Evolutionary conservation across 768 basidiomycete genomes (phyloP), one percentile per base, ranked within the genome.

Genomic region (Trametes meyenii): DNA sequence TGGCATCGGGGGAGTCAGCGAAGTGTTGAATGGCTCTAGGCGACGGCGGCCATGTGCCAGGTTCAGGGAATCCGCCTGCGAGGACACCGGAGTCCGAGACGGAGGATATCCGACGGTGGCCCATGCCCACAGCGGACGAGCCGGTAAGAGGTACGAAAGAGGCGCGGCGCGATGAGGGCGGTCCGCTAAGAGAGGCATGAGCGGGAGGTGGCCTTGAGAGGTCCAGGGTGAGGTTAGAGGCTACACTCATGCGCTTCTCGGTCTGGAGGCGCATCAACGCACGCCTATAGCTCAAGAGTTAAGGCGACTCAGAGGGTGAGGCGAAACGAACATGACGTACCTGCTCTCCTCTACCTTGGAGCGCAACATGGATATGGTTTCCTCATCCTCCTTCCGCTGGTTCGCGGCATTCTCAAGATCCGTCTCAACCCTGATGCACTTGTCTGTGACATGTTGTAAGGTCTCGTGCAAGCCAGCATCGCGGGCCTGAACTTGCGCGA

Each of bases 341-440:
- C 92, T 83, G 79, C 90, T 92, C 73, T 94, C 92, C 68, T 94
- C 92, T 3, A 94, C 90, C 72, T 93, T 94, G n/a, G 84, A 79
- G 38, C 92, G 83, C 51, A 94, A 76, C 73, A 94, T 75, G 2
- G 78, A 74, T 50, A 94, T 90, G 39, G 89, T 86, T 61, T 92
- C 86, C 68, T 90, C 90, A 57, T 92, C 88, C 49, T 93, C 91
- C 60, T 79, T 83, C 50, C 58, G 67, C 63, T 73, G 77, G 19
- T 75, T 69, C 29, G 62, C 70, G 3, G 71, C 72, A 49, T 77
- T 78, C 69, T 83, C 79, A 5, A 90, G 77, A 45, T 85, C 80
- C 58, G 83, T 83, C 65, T 89, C 86, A 58, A 84, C 73, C 6
- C 69, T 68, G 23, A 84, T 80, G 26, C 84, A 87, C 72, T 85